These are phyloP conservation scores for Coniophora puteana DNA, from an alignment of 1,284 basidiomycete genomes.

Conservation along the genomic window DNA sequence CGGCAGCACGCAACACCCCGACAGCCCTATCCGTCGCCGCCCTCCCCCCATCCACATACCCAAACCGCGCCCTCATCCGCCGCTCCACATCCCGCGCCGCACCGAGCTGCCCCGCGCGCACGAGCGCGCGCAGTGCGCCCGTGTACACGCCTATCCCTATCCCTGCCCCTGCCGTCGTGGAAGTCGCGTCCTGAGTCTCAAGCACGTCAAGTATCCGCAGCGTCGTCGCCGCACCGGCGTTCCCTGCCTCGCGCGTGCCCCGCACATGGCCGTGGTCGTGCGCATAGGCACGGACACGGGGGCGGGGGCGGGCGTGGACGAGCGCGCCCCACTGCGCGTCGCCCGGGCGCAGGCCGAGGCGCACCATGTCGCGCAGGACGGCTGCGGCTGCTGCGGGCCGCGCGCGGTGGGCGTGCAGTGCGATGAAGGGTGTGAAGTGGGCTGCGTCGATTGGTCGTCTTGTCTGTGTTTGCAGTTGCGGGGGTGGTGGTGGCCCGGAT, in stretches of 20 bases:
- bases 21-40: slow-evolving; percentile 21
- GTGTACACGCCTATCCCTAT: slow-evolving; percentile 23
- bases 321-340: slow-evolving; percentile 24
- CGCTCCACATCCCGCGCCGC: slow-evolving; percentile 23
- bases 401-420: slow-evolving; percentile 13
- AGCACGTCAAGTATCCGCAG: slow-evolving; percentile 23
- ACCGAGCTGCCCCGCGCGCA: slow-evolving; percentile 16
- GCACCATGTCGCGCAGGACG: slow-evolving; percentile 33
- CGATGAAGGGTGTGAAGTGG: slow-evolving; percentile 27
- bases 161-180: not conserved
- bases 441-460: slow-evolving; percentile 18
- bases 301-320: no score
- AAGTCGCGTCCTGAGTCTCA: slow-evolving; percentile 2
- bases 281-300: no score
- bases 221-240: slow-evolving; percentile 15
- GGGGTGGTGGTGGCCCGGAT: slow-evolving; percentile 1
- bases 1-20: slow-evolving; percentile 17
- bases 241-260: slow-evolving; percentile 15
- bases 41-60: slow-evolving; percentile 18
- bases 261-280: no score
- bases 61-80: slow-evolving; percentile 17
- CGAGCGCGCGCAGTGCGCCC: slow-evolving; percentile 27
- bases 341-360: slow-evolving; percentile 23
- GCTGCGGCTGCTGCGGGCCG: slow-evolving; percentile 14
- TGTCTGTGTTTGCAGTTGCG: slow-evolving; percentile 19